Percentiles rank a stretch among this genome's conserved stretches.
Conservation (phyloP, 1,284 basidiomycete species). For the Wolfiporia cocos region DNA sequence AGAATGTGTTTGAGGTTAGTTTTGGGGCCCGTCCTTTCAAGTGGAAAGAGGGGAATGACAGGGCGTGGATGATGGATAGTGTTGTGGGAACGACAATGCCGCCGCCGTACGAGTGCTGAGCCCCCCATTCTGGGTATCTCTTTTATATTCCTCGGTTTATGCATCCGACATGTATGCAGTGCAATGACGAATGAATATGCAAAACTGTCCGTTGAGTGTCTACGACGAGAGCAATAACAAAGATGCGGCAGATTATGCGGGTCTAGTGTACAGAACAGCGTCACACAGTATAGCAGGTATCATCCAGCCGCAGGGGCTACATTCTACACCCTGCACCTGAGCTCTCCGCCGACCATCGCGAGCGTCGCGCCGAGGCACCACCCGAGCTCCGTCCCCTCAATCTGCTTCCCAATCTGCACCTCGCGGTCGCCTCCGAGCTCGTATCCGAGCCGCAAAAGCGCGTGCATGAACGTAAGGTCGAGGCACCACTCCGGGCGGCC, state of each 20-base stretch:
- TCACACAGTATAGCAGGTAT: too few species aligned
- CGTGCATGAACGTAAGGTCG: constrained; percentile 95
- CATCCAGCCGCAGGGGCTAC: too few species aligned
- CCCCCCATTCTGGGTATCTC: too few species aligned
- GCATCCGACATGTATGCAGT: too few species aligned
- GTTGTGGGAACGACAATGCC: too few species aligned
- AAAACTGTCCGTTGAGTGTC: too few species aligned
- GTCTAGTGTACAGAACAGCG: too few species aligned
- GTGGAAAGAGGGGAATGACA: constrained; percentile 44
- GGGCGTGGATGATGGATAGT: constrained; percentile 44
- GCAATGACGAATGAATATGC: too few species aligned
- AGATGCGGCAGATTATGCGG: too few species aligned
- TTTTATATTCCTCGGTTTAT: too few species aligned
- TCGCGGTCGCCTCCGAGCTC: constrained; percentile 69
- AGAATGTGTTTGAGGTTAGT: constrained; percentile 52
- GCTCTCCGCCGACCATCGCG: constrained; percentile 59
- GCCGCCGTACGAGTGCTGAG: too few species aligned
- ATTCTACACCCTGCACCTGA: constrained; percentile 41
- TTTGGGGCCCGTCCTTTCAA: constrained; percentile 53
- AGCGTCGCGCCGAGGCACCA: constrained; percentile 90
- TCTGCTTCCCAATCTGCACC: constrained; percentile 82
- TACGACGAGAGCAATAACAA: too few species aligned
- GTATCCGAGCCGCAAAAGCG: constrained; percentile 77
- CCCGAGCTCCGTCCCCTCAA: constrained; percentile 89
- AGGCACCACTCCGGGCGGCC: constrained; percentile 92